Percentiles rank a stretch among this genome's conserved stretches.
Conservation (phyloP, 2,329 filamentous ascomycete species). For the Coccinonectria pachysandricola region DNA sequence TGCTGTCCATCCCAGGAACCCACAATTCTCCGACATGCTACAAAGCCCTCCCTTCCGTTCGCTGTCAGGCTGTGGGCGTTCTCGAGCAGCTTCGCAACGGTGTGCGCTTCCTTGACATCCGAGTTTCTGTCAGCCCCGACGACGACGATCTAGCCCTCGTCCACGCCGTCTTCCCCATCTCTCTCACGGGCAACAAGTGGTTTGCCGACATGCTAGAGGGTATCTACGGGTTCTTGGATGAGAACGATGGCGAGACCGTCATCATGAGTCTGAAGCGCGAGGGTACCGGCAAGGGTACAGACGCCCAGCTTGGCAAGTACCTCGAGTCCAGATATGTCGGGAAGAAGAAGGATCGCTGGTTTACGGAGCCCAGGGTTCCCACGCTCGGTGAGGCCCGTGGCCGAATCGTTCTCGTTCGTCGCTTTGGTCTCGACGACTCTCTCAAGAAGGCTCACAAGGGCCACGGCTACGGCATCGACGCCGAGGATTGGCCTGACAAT, state of each 20-base stretch:
- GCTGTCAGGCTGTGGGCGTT: slow-evolving; percentile 77
- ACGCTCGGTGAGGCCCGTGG: slow-evolving; percentile 69
- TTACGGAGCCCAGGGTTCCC: slow-evolving; percentile 66
- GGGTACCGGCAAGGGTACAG: slow-evolving; percentile 69
- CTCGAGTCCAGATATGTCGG: slow-evolving; percentile 63
- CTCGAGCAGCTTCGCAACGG: slow-evolving; percentile 76
- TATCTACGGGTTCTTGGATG: slow-evolving; percentile 64
- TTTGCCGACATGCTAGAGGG: slow-evolving; percentile 63
- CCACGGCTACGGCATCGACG: slow-evolving; percentile 49
- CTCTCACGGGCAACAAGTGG: slow-evolving; percentile 70
- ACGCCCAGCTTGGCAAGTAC: slow-evolving; percentile 66
- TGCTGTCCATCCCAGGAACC: slow-evolving; percentile 84
- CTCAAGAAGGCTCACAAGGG: slow-evolving; percentile 37
- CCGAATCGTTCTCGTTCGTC: slow-evolving; percentile 73
- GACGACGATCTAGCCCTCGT: slow-evolving; percentile 69
- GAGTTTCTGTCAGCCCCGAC: slow-evolving; percentile 47
- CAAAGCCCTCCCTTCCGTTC: slow-evolving; percentile 78
- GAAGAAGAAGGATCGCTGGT: slow-evolving; percentile 55
- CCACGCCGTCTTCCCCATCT: slow-evolving; percentile 82
- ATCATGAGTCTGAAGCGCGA: slow-evolving; percentile 87
- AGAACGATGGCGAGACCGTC: slow-evolving; percentile 70
- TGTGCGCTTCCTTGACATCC: slow-evolving; percentile 87
- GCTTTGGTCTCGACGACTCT: slow-evolving; percentile 57
- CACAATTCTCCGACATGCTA: slow-evolving; percentile 88
- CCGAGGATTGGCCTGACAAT: slow-evolving; percentile 74